These are phyloP conservation scores for Nemania sp. DNA, from an alignment of 2,329 filamentous ascomycete species.

Conservation along the genomic window DNA sequence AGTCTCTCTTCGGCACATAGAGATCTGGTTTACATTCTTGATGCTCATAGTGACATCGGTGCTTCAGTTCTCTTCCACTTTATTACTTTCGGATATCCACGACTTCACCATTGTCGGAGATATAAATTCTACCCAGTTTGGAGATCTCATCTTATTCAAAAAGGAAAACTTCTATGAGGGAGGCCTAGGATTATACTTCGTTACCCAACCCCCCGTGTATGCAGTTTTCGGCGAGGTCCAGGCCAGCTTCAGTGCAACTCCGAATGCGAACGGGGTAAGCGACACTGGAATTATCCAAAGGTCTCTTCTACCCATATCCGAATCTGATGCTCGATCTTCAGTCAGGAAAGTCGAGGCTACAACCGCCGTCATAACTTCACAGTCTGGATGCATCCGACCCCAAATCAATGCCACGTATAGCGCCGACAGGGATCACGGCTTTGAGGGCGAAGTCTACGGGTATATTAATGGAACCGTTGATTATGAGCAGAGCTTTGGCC, in stretches of 20 bases:
- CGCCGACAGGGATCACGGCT: background rate
- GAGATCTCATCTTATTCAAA: background rate
- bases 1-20: background rate
- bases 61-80: slow-evolving; percentile 38
- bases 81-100: slow-evolving; percentile 32
- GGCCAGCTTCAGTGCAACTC: background rate
- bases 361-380: slow-evolving; percentile 20
- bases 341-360: slow-evolving; percentile 18
- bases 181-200: background rate
- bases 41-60: slow-evolving; percentile 10
- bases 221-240: slow-evolving; percentile 25
- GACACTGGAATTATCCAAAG: slow-evolving; percentile 32
- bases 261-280: slow-evolving; percentile 28
- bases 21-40: slow-evolving; percentile 19
- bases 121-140: too few species aligned
- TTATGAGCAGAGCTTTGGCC: slow-evolving; percentile 1
- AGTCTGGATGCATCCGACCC: slow-evolving; percentile 31
- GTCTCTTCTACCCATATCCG: slow-evolving; percentile 29
- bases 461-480: background rate
- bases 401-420: slow-evolving; percentile 16
- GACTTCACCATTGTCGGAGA: slow-evolving; percentile 17
- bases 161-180: background rate
- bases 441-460: background rate
- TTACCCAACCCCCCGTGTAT: slow-evolving; percentile 13
- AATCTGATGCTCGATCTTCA: slow-evolving; percentile 11